These are phyloP conservation scores for Thermomyces lanuginosus DNA, from an alignment of 2,329 filamentous ascomycete species.

Conservation along the genomic window DNA sequence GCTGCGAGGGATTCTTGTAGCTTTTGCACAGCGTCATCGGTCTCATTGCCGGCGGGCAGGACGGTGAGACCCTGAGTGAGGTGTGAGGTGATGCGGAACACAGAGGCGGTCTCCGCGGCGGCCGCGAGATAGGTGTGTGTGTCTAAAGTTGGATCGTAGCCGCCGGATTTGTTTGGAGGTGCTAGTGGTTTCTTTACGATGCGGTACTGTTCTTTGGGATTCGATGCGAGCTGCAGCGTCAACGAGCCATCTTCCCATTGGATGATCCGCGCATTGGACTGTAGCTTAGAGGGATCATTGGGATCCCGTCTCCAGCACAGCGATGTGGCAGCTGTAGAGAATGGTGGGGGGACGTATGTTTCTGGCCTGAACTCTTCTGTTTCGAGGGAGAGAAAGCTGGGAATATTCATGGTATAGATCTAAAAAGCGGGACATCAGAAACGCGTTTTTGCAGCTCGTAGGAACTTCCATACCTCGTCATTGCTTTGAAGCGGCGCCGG, in stretches of 20 bases:
- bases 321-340: constrained; percentile 47
- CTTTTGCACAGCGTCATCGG: constrained; percentile 44
- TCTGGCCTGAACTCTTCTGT: constrained; percentile 44
- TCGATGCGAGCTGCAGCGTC: constrained; percentile 48
- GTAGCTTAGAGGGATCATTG: constrained; percentile 38
- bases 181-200: constrained; percentile 42
- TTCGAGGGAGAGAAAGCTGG: constrained; percentile 45
- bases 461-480: constrained; percentile 19
- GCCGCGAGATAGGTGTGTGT: constrained; percentile 48
- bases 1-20: constrained; percentile 45
- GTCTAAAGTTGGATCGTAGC: constrained; percentile 40
- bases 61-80: constrained; percentile 44
- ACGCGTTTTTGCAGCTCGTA: neutral
- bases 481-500: constrained; percentile 36
- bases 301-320: constrained; percentile 51
- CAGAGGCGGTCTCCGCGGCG: constrained; percentile 39
- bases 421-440: constrained; percentile 11
- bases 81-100: constrained; percentile 46
- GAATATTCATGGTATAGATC: constrained; percentile 49
- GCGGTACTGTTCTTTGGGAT: constrained; percentile 44
- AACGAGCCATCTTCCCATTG: constrained; percentile 52
- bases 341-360: constrained; percentile 46
- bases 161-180: constrained; percentile 35
- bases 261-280: constrained; percentile 50
- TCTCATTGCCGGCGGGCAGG: constrained; percentile 37